phyloP scores from a whole-genome alignment of 306 rosid species.

The Castanea mollissima region DNA sequence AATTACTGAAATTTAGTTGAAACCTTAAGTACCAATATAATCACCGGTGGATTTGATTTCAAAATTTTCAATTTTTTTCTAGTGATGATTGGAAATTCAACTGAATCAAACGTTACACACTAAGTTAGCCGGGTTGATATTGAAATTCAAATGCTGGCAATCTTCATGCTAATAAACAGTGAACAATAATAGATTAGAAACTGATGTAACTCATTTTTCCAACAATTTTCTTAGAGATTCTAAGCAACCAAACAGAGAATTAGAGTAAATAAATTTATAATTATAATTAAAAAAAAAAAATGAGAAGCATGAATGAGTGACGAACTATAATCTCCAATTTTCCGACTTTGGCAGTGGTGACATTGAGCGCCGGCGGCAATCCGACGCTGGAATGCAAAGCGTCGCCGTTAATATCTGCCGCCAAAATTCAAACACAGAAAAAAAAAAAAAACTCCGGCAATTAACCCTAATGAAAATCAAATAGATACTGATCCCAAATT shows the following conservation, averaged over 20 bases:
- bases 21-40: too few relatives aligned
- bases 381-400: slow-evolving; percentile 92
- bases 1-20: background rate
- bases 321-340: slow-evolving; percentile 81
- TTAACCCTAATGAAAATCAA: background rate
- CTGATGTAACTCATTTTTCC: background rate
- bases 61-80: too few relatives aligned
- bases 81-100: background rate
- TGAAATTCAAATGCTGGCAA: background rate
- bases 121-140: background rate
- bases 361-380: slow-evolving; percentile 86
- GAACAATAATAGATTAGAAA: background rate
- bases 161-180: background rate
- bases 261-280: background rate
- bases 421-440: slow-evolving; percentile 18
- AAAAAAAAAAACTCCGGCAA: background rate
- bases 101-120: background rate
- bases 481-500: background rate
- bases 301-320: background rate
- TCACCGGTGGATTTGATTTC: too few relatives aligned
- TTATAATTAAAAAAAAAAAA: background rate
- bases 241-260: background rate
- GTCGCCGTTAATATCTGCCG: slow-evolving; percentile 81
- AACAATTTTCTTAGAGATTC: slow-evolving; percentile 17
- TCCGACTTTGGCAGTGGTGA: slow-evolving; percentile 75